Evolutionary conservation across 495 filamentous ascomycete species (phyloP).

Genomic region (Chaetomium tenue): DNA sequence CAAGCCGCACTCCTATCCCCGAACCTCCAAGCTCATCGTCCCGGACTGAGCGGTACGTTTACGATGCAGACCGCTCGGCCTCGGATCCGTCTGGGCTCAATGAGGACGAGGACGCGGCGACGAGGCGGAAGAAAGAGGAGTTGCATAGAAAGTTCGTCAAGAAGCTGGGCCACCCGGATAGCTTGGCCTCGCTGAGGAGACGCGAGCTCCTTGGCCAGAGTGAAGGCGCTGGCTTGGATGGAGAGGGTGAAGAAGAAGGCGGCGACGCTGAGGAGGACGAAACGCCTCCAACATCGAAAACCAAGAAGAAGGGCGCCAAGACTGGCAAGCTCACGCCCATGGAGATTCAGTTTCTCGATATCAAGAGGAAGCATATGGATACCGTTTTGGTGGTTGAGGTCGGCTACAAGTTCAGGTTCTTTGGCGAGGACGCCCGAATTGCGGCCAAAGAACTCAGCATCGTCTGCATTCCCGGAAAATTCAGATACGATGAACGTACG

Average conservation of each 20-base stretch:
- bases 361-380: slow-evolving; percentile 89
- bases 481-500: slow-evolving; percentile 86
- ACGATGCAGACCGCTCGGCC: slow-evolving; percentile 35
- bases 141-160: slow-evolving; percentile 86
- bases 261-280: slow-evolving; percentile 50
- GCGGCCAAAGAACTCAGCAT: slow-evolving; percentile 92
- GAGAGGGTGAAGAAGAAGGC: slow-evolving; percentile 49
- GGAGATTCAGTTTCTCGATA: slow-evolving; percentile 89
- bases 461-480: slow-evolving; percentile 94
- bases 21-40: slow-evolving; percentile 22
- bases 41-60: slow-evolving; percentile 50
- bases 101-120: slow-evolving; percentile 49
- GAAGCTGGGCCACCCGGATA: slow-evolving; percentile 82
- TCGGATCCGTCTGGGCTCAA: slow-evolving; percentile 31
- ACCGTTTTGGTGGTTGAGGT: slow-evolving; percentile 89
- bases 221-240: slow-evolving; percentile 46
- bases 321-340: slow-evolving; percentile 88
- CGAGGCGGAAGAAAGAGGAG: slow-evolving; percentile 57
- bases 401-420: slow-evolving; percentile 97
- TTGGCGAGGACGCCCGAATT: slow-evolving; percentile 90
- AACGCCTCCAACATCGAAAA: slow-evolving; percentile 41
- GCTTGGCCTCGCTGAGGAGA: slow-evolving; percentile 65
- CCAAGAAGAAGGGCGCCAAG: slow-evolving; percentile 67
- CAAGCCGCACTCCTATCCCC: slow-evolving; percentile 7
- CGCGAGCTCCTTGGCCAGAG: slow-evolving; percentile 54